Percentiles rank a stretch among this genome's conserved stretches.
Conservation (phyloP, 805 yeast species). For the Clavispora asparagi region DNA sequence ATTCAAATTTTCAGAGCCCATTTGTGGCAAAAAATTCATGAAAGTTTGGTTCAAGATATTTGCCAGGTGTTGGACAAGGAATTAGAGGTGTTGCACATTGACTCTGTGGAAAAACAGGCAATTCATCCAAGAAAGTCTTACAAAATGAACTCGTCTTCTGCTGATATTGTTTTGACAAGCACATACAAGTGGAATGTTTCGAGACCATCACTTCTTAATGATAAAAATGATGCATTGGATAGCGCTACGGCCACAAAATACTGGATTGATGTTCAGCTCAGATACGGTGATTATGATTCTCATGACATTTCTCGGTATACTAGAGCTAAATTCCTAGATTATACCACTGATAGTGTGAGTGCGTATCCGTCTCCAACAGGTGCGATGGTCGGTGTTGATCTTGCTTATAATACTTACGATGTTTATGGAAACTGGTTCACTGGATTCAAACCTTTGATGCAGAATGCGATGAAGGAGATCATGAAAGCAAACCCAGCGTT, state of each 20-base stretch:
- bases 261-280: conserved; percentile 92
- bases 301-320: conserved; percentile 94
- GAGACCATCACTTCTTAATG: conserved; percentile 74
- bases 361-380: conserved; percentile 94
- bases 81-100: conserved; percentile 75
- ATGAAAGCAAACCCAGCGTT: conserved; percentile 95
- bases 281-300: conserved; percentile 97
- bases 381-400: conserved; percentile 80
- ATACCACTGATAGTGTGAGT: conserved; percentile 80
- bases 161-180: conserved; percentile 78
- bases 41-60: conserved; percentile 85
- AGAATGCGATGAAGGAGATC: conserved; percentile 86
- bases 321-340: conserved; percentile 87
- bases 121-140: conserved; percentile 97
- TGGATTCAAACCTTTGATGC: conserved; percentile 84
- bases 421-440: conserved; percentile 98
- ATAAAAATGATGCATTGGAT: conserved; percentile 59
- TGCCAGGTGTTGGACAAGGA: conserved; percentile 91
- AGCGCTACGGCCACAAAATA: conserved; percentile 61
- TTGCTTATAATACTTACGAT: conserved; percentile 94
- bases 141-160: conserved; percentile 93
- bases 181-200: conserved; percentile 79
- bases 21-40: conserved; percentile 98
- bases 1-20: conserved; percentile 97
- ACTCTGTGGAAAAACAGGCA: conserved; percentile 80